Evolutionary conservation across 2,329 filamentous ascomycete species (phyloP), one percentile per base, ranked within the genome.

Genomic region (Orbilia oligospora): DNA sequence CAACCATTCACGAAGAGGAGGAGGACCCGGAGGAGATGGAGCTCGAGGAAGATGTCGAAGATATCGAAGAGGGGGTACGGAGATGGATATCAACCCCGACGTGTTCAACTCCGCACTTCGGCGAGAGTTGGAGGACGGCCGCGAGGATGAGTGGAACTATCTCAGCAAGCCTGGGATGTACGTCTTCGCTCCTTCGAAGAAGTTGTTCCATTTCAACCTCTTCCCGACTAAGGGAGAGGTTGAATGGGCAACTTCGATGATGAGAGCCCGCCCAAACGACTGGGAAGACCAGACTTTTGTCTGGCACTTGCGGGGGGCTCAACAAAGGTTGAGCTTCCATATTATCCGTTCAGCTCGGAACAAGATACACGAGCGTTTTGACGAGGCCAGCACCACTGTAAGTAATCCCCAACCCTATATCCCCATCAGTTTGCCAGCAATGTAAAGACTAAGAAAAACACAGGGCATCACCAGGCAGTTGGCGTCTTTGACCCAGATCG

Each of bases 191-290:
- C 9, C 36, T 3, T 38, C 36, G 36, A 38, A 38, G 36, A 38
- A 38, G 36, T 38, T 38, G 36, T 49, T 49, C 46, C 8, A 49
- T 22, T 49, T 49, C 46, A n/a, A 49, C 20, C 46, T 49, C 9
- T 49, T 49, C 46, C 20, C 24, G 3, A 22, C 18, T 10, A 1
- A 20, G 8, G 20, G 5, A 12, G 46, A 49, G 18, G 18, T 49
- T n/a, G 18, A 49, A 49, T 49, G 46, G 46, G 46, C 46, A 49
- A 49, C 9, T 20, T 16, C 3, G n/a, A 49, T 49, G 46, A 49
- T 49, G 46, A 20, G 5, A 5, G 4, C 5, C 4, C n/a, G 20
- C 4, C 2, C 18, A 8, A 12, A 24, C n/a, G 6, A 22, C n/a
- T 24, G 46, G 46, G 46, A 49, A 22, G 46, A 24, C n/a, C n/a